Evolutionary conservation across 129 eudicot genomes (phyloP).

Genomic region (Arctium lappa): DNA sequence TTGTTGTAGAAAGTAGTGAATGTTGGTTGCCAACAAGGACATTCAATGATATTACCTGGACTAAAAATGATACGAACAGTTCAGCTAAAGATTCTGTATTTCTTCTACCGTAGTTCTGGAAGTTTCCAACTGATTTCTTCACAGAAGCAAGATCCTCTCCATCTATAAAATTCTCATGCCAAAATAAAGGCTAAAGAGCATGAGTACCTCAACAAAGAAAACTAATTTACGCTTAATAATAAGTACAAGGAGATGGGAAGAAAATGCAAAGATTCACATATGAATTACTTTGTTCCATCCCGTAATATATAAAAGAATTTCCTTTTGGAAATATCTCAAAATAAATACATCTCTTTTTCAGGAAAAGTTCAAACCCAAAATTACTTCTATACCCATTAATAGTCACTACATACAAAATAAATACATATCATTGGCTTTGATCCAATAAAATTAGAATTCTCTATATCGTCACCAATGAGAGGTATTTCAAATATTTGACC

Average conservation of each 20-base stretch:
- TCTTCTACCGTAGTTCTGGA: conserved; percentile 49
- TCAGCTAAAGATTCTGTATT: conserved; percentile 74
- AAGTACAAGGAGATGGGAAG: background rate
- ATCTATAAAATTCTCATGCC: conserved; percentile 36
- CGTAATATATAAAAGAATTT: background rate
- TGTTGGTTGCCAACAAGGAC: background rate
- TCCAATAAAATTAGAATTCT: background rate
- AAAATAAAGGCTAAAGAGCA: background rate
- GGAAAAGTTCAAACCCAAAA: background rate
- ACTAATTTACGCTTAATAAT: background rate
- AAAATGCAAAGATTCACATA: background rate
- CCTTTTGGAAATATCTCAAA: background rate
- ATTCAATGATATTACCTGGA: conserved; percentile 50
- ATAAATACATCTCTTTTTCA: background rate
- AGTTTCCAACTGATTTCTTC: conserved; percentile 39
- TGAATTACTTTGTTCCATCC: background rate
- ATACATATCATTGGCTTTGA: background rate
- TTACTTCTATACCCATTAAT: background rate
- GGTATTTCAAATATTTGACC: background rate
- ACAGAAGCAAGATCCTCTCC: conserved; percentile 66
- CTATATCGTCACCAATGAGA: background rate
- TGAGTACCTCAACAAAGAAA: background rate
- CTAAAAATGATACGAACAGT: conserved; percentile 67
- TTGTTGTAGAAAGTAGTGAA: background rate
- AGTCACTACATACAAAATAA: background rate